Evolutionary conservation across 805 yeast genomes (phyloP).

Genomic region (Nakazawaea siamensis): DNA sequence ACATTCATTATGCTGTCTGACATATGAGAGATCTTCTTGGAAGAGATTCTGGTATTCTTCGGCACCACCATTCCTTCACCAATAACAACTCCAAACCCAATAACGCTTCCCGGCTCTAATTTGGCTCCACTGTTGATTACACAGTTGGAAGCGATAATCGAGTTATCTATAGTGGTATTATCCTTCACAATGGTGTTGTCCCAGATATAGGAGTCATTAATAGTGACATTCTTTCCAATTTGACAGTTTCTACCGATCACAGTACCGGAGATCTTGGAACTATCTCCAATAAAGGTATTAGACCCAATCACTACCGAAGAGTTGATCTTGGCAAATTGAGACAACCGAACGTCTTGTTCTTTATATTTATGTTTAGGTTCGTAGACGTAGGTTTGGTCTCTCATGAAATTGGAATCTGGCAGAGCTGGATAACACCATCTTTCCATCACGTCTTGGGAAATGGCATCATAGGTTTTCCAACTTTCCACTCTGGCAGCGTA

Average conservation of each 20-base stretch:
- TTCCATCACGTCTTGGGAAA: conserved; percentile 81
- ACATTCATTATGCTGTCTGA: conserved; percentile 18
- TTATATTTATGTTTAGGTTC: conserved; percentile 84
- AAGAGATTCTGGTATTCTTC: conserved; percentile 43
- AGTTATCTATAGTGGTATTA: conserved; percentile 43
- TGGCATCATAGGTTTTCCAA: conserved; percentile 87
- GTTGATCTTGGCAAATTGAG: conserved; percentile 86
- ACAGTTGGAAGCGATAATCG: conserved; percentile 66
- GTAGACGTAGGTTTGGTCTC: conserved; percentile 67
- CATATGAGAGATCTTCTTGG: conserved; percentile 29
- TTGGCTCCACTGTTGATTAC: conserved; percentile 41
- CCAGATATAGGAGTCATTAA: conserved; percentile 81
- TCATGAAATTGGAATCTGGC: conserved; percentile 74
- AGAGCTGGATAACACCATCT: conserved; percentile 91
- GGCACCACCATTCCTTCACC: conserved; percentile 44
- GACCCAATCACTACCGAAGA: conserved; percentile 79
- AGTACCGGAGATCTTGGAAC: conserved; percentile 55
- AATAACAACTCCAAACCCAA: conserved; percentile 69
- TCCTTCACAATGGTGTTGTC: conserved; percentile 72
- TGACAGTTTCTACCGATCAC: conserved; percentile 81
- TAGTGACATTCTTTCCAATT: conserved; percentile 69
- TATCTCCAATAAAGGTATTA: conserved; percentile 68
- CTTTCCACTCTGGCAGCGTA: conserved; percentile 95
- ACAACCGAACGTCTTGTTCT: conserved; percentile 80
- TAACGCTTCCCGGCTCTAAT: conserved; percentile 63